Percentiles rank a stretch among this genome's conserved stretches.
Evolutionary conservation across 164 flowering plant species (phyloP).

Genomic region (Berberis thunbergii): DNA sequence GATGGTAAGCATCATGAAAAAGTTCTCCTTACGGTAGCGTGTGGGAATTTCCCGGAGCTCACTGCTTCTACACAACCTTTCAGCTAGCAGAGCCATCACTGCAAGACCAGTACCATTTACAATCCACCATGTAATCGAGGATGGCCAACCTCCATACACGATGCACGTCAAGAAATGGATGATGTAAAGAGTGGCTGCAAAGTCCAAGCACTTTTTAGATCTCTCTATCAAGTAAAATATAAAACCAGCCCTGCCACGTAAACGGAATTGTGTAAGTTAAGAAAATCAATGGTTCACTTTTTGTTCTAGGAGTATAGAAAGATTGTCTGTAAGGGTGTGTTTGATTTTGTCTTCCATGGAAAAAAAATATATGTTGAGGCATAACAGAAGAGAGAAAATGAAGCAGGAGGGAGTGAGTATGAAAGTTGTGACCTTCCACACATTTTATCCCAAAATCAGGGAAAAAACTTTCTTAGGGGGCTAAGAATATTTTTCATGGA

Average conservation of each 20-base stretch:
- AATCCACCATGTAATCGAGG: conserved; percentile 93
- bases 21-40: conserved; percentile 39
- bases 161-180: conserved; percentile 80
- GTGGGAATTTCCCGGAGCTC: conserved; percentile 78
- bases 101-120: conserved; percentile 79
- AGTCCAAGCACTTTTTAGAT: conserved; percentile 89
- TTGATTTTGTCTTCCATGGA: too few relatives aligned
- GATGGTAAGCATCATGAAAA: background rate
- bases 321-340: too few relatives aligned
- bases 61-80: conserved; percentile 76
- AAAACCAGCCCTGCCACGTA: conserved; percentile 58
- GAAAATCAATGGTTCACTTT: background rate
- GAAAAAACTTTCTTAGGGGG: too few relatives aligned
- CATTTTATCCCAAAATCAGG: too few relatives aligned
- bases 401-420: too few relatives aligned
- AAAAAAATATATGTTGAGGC: too few relatives aligned
- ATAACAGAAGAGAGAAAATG: too few relatives aligned
- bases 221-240: conserved; percentile 75
- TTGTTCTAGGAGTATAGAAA: too few relatives aligned
- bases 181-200: conserved; percentile 76
- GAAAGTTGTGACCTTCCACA: too few relatives aligned
- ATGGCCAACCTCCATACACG: conserved; percentile 95
- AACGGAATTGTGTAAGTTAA: conserved; percentile 7
- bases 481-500: too few relatives aligned
- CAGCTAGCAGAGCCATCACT: conserved; percentile 84